Evolutionary conservation across 1,139 yeast species (phyloP).

Genomic region (Eremothecium coryli): DNA sequence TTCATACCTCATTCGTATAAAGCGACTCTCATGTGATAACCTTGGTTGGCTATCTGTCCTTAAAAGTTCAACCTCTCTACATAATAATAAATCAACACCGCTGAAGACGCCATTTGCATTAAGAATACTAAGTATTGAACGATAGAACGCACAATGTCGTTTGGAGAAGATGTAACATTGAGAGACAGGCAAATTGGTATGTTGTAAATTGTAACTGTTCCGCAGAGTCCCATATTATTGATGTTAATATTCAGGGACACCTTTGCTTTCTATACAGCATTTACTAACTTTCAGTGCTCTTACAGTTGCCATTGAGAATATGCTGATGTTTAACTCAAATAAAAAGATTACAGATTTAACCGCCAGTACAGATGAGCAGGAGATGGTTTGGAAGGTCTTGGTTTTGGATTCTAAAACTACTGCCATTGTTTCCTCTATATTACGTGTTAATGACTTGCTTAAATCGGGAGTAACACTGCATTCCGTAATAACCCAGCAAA

Average conservation of each 20-base stretch:
- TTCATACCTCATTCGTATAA: too few relatives aligned
- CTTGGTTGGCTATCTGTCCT: too few relatives aligned
- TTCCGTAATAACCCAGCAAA: conserved; percentile 53
- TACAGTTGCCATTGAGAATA: conserved; percentile 55
- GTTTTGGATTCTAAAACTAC: conserved; percentile 75
- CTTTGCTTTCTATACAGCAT: not conserved
- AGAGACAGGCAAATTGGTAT: conserved; percentile 36
- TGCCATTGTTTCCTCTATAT: conserved; percentile 75
- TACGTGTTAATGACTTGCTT: conserved; percentile 82
- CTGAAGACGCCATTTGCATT: too few relatives aligned
- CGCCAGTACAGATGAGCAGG: conserved; percentile 45
- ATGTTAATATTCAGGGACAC: too few relatives aligned
- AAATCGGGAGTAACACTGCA: conserved; percentile 89
- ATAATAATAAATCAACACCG: too few relatives aligned
- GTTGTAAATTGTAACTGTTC: too few relatives aligned
- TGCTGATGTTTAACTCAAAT: conserved; percentile 70
- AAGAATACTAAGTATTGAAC: too few relatives aligned
- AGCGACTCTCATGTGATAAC: too few relatives aligned
- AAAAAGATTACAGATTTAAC: conserved; percentile 44
- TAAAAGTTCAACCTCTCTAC: too few relatives aligned
- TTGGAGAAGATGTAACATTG: conserved; percentile 16
- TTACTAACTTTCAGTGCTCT: not conserved
- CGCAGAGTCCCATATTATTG: too few relatives aligned
- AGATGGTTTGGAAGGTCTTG: conserved; percentile 85
- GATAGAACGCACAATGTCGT: conserved; percentile 15